Base-by-base conservation (phyloP, 306 rosid species). In the Urtica urens region DNA sequence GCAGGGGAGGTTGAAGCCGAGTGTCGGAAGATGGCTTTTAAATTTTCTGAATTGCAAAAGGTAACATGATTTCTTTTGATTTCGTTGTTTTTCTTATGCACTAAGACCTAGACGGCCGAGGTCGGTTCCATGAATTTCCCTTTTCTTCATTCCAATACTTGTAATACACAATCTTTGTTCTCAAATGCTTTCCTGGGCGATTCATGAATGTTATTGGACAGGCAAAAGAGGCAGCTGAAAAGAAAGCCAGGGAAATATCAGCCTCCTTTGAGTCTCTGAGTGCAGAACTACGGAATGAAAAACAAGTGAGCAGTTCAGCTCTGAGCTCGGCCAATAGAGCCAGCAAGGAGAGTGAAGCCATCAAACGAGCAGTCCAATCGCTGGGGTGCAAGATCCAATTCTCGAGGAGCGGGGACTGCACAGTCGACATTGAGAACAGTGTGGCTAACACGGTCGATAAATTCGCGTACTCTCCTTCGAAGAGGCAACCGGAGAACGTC, bases 221-320 rank as follows among this genome's bases (percentile, higher is more conserved):
- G 99, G 95, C 74, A 23, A 82, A 85, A 75, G 99, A 79, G 57
- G 49, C 27, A n/a, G 87, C 85, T 19, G 99, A 92, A 65, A 73
- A 82, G 66, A 86, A 69, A 67, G 68, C 78, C 31, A 76, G 53
- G 60, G 94, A 85, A 66, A 60, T 68, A 29, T 24, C 80, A 25
- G 17, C 44, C 41, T 48, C 75, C 49, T 63, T 82, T 76, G 93
- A 92, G 39, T 71, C 73, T 3, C 48, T 85, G 64, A 73, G 70
- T 41, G 71, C 73, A 21, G 99, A 92, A 54, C 52, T 92, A 53
- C 67, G 54, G 48, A 65, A 64, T 49, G 96, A 82, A 70, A 82
- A 78, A 63, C 79, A 66, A 46, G 59, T 53, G 43, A 73, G 77
- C 77, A 71, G 59, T 76, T 92, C 83, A 3, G 83, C 87, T 45